Base-by-base conservation (phyloP, 2,329 filamentous ascomycete species). In the Cladosporium sphaerospermum region DNA sequence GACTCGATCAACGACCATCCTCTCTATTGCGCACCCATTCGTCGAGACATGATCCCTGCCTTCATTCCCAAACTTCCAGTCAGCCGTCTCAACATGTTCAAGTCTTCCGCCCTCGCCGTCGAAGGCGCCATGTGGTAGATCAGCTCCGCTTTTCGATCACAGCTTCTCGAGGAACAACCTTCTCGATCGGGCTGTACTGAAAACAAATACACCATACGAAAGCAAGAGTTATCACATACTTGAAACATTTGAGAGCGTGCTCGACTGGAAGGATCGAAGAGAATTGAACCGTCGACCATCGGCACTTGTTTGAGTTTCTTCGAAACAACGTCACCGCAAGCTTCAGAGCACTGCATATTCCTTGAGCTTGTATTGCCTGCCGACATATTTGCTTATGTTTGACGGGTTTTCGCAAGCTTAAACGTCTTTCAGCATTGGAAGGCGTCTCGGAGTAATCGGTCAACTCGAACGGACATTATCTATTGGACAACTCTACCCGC, bases 391-490 rank as follows among this genome's bases (percentile, higher is more conserved):
- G 44, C 50, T 53, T 53, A 53, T 53, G 50, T 40, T 53, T 53
- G 50, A 44, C 36, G 50, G 50, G 50, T 33, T 53, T 18, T 47
- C 43, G 37, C 50, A 47, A 42, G 43, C 42, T 53, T 53, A 53
- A 53, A 57, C 61, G 60, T 61, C 61, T 60, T 59, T 62, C 61
- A 60, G 57, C 60, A 62, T 62, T 59, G 57, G 57, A 64, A 65
- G 62, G 62, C 63, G 63, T 58, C 53, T 42, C 52, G 59, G 59
- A 55, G 58, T 47, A 57, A 47, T 48, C 45, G 43, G 53, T 43
- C 59, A n/a, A 45, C 44, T 54, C 56, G 48, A 59, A 58, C 61
- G 54, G 56, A 49, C 47, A 59, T 56, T 53, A 51, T 59, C 62
- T 61, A 62, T 54, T 59, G 62, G 63, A 62, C 54, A 58, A 51